Conservation (phyloP, 2,329 filamentous ascomycete species). For the Clarireedia homoeocarpa region DNA sequence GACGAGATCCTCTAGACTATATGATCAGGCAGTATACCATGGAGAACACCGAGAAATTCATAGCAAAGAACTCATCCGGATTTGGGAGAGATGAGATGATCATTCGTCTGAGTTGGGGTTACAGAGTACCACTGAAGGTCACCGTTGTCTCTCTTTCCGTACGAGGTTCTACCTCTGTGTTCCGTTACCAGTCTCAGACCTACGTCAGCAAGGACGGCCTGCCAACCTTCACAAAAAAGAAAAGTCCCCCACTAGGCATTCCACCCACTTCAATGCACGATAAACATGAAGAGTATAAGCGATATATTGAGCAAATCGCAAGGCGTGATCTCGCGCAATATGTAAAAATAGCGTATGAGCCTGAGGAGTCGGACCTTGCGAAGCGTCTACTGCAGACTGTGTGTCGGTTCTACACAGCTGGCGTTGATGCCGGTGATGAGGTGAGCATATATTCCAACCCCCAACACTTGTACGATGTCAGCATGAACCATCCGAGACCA, state of each 20-base stretch:
- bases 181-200: constrained; percentile 18
- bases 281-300: constrained; percentile 22
- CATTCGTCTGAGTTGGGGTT: constrained; percentile 25
- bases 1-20: constrained; percentile 20
- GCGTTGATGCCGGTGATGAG: constrained; percentile 18
- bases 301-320: constrained; percentile 24
- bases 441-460: constrained; percentile 11
- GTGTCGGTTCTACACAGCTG: constrained; percentile 19
- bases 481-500: neutral
- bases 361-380: constrained; percentile 21
- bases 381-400: constrained; percentile 20
- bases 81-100: constrained; percentile 22
- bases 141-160: constrained; percentile 24
- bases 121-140: constrained; percentile 17
- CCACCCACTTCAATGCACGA: constrained; percentile 23
- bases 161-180: constrained; percentile 17
- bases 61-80: constrained; percentile 19
- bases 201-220: constrained; percentile 10
- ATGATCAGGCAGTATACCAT: constrained; percentile 24
- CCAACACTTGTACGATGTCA: neutral
- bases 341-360: constrained; percentile 19
- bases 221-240: constrained; percentile 17
- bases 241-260: constrained; percentile 26
- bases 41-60: constrained; percentile 24
- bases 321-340: constrained; percentile 20